A percentile compares a stretch with the other conserved stretches of the same genome.
Conservation (phyloP, 2,329 filamentous ascomycete species). For the Zasmidium angulare region DNA sequence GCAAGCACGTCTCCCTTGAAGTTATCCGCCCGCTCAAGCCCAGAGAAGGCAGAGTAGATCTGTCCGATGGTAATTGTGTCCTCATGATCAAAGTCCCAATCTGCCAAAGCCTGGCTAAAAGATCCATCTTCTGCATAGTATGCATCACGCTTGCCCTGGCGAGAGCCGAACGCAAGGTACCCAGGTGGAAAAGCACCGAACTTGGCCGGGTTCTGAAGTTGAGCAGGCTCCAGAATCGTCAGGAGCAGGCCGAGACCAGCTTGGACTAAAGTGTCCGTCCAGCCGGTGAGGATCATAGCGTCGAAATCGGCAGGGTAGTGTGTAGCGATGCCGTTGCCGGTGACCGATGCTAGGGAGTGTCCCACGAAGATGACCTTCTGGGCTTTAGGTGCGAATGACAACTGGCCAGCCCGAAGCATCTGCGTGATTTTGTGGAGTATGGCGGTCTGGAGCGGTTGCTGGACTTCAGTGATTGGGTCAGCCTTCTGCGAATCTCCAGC, state of each 20-base stretch:
- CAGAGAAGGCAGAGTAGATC: conserved; percentile 19
- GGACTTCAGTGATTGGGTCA: conserved; percentile 19
- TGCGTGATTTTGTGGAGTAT: conserved; percentile 17
- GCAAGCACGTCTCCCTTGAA: conserved; percentile 17
- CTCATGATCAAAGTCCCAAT: conserved; percentile 21
- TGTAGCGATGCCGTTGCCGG: conserved; percentile 19
- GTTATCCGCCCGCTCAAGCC: conserved; percentile 11
- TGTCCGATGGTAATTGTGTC: conserved; percentile 22
- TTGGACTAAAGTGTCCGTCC: conserved; percentile 13
- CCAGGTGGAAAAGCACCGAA: conserved; percentile 16
- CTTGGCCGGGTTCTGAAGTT: conserved; percentile 17
- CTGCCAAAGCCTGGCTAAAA: conserved; percentile 16
- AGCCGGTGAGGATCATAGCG: conserved; percentile 22
- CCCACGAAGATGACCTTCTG: conserved; percentile 19
- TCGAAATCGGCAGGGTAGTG: conserved; percentile 21
- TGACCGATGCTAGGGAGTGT: conserved; percentile 17
- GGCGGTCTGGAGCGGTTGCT: conserved; percentile 19
- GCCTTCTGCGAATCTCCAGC: conserved; percentile 17
- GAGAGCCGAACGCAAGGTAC: conserved; percentile 19
- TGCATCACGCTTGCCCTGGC: conserved; percentile 16
- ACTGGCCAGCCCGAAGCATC: conserved; percentile 13
- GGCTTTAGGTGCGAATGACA: conserved; percentile 10
- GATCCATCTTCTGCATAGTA: conserved; percentile 19
- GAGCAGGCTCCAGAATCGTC: conserved; percentile 15
- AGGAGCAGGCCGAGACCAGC: conserved; percentile 16